Evolutionary conservation across 495 filamentous ascomycete genomes (phyloP), one percentile per base, ranked within the genome.

Genomic region (Penicillium steckii): DNA sequence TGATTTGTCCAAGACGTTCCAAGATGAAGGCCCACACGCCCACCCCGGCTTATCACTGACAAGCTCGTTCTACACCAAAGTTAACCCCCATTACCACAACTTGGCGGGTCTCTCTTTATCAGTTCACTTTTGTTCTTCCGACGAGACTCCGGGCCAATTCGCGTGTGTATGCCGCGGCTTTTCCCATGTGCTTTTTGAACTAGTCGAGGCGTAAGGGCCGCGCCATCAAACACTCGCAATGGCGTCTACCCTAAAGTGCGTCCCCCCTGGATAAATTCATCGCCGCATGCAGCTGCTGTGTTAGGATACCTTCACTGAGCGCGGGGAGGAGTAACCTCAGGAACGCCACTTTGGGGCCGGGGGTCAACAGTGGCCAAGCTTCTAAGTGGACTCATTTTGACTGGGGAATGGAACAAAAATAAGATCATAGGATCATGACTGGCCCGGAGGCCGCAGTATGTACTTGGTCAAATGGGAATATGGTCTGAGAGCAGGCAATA

Each of bases 1-100:
- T 4, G 4, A 15, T 25, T 17, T 22, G n/a, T 25, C 44, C 30
- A 35, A 43, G 32, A 24, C 29, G 21, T 26, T 41, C 35, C 38
- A 51, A 26, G 41, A 37, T 26, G n/a, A 27, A 27, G 26, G 33
- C n/a, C 42, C 44, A 44, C 40, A 22, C 15, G 23, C 15, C 18
- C 27, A 19, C 37, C 23, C 40, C 40, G 49, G 61, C 61, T 64
- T 64, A 64, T 61, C 61, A 42, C 32, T 37, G 48, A 64, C 59
- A 64, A 61, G 61, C 61, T 53, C 50, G 44, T 41, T 18, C 27
- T 10, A 22, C 4, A 41, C n/a, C 38, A 41, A 41, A 23, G 38
- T 41, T 50, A 46, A 37, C 3, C 15, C 15, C n/a, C n/a, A n/a
- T 15, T 13, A 6, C 15, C 33, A 37, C 7, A 15, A 2, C 22